Conservation (phyloP, 306 rosid species). For the Dryas octopetala region DNA sequence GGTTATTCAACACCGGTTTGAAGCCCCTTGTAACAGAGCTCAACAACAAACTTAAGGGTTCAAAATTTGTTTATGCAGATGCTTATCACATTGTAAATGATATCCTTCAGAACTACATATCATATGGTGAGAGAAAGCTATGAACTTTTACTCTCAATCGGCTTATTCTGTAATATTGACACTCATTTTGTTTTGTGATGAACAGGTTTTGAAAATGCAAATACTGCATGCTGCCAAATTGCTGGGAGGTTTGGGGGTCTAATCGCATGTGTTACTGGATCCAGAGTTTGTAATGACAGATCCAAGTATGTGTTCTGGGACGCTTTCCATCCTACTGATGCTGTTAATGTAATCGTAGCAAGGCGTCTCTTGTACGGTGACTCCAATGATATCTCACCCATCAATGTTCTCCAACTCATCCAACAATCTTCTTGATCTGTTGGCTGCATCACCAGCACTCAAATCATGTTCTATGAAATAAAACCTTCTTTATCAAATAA, state of each 20-base stretch:
- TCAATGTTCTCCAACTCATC: constrained; percentile 47
- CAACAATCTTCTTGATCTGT: constrained; percentile 29
- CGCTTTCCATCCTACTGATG: constrained; percentile 64
- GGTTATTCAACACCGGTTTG: constrained; percentile 45
- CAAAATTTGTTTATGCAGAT: constrained; percentile 67
- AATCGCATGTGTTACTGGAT: constrained; percentile 48
- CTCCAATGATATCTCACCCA: constrained; percentile 45
- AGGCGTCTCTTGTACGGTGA: constrained; percentile 51
- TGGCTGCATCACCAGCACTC: neutral
- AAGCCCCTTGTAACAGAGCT: constrained; percentile 52
- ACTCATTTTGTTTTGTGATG: neutral
- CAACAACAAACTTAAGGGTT: constrained; percentile 31
- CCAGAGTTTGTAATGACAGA: constrained; percentile 56
- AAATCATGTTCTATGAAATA: neutral
- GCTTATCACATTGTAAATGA: constrained; percentile 51
- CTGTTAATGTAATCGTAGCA: constrained; percentile 51
- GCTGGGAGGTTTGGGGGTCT: constrained; percentile 66
- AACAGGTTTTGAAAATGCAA: constrained; percentile 54
- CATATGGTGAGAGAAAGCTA: constrained; percentile 40
- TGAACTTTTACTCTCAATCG: neutral
- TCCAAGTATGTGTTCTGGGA: constrained; percentile 74
- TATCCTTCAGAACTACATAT: constrained; percentile 43
- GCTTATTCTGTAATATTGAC: neutral
- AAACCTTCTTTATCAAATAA: no score
- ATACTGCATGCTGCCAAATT: constrained; percentile 58